Conservation (phyloP, 768 basidiomycete species). For the Amanita molliuscula region DNA sequence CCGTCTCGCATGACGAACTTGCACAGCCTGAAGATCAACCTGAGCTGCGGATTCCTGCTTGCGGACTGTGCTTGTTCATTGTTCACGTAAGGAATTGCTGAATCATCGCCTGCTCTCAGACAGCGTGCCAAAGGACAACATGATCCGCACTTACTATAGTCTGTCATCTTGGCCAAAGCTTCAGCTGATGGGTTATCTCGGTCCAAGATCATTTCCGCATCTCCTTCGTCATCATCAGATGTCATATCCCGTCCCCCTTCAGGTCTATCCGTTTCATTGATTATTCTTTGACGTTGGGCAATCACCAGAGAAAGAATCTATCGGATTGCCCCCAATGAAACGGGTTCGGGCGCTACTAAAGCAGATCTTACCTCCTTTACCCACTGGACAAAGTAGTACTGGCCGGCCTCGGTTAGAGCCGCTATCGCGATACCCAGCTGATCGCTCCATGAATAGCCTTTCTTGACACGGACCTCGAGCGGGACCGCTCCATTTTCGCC, state of each 20-base stretch:
- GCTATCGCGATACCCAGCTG: conserved; percentile 82
- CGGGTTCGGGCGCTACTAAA: background rate
- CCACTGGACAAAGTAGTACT: conserved; percentile 65
- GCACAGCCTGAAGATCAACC: conserved; percentile 74
- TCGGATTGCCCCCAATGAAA: background rate
- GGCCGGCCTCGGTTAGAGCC: conserved; percentile 56
- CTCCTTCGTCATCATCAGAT: conserved; percentile 24
- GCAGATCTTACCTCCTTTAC: conserved; percentile 49
- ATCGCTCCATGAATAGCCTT: conserved; percentile 82
- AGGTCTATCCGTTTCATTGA: conserved; percentile 48
- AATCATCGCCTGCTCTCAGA: conserved; percentile 1
- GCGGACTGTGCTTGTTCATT: conserved; percentile 73
- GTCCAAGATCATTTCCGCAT: conserved; percentile 15
- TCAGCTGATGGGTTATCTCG: conserved; percentile 50
- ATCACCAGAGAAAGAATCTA: conserved; percentile 59
- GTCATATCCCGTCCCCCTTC: conserved; percentile 23
- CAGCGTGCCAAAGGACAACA: background rate
- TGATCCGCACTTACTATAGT: conserved; percentile 50
- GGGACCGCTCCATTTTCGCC: conserved; percentile 17
- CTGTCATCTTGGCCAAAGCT: conserved; percentile 56
- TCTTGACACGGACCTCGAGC: conserved; percentile 72
- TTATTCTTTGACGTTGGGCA: conserved; percentile 43
- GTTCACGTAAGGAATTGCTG: conserved; percentile 67
- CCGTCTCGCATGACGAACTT: conserved; percentile 61
- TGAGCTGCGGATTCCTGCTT: conserved; percentile 68